Base-by-base conservation (phyloP, 1,284 basidiomycete genomes). In the Heterobasidion parviporum region DNA sequence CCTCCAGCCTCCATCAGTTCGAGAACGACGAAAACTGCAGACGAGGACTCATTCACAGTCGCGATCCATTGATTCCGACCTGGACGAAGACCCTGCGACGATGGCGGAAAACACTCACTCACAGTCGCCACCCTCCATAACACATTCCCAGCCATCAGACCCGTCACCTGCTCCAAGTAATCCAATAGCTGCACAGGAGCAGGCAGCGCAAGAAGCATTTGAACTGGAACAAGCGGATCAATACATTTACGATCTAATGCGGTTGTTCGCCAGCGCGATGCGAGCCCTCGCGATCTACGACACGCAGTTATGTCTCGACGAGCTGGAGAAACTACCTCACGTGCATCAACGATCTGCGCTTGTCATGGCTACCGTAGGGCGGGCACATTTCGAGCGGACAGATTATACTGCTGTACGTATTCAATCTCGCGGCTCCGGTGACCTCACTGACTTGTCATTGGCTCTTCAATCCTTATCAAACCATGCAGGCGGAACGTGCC, bases 311-410 rank as follows among this genome's bases (percentile, higher is more conserved):
- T 93, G 88, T 64, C 69, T 96, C 43, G 77, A 78, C 45, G 86
- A 89, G 65, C 73, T 97, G 49, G 87, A 89, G 64, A 74, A 77
- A 61, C 73, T 98, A 61, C 92, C 93, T n/a, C 68, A 75, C 55
- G 78, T 80, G 55, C 85, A 95, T 60, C 85, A 91, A 67, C 74
- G 81, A 56, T 85, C 87, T 46, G 78, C 87, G 52, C 85, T 83
- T 77, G 87, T 91, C 44, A 76, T 94, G 65, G 82, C 86, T 26
- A 82, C 94, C 76, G 80, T 89, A 33, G 94, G 89, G 6, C 81
- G 84, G 68, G 89, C 90, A 43, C 87, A 92, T 66, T 96, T 93
- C 70, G 94, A 96, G 69, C 80, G 83, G 68, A 81, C 87, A 58
- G 87, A 96, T 66, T 96, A 95, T 72, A 76, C 82, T 59, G 81